Percentiles rank a stretch among this genome's conserved stretches.
Conservation (phyloP, 192 early-diverging fungal genomes). For the Spizellomyces sp. region DNA sequence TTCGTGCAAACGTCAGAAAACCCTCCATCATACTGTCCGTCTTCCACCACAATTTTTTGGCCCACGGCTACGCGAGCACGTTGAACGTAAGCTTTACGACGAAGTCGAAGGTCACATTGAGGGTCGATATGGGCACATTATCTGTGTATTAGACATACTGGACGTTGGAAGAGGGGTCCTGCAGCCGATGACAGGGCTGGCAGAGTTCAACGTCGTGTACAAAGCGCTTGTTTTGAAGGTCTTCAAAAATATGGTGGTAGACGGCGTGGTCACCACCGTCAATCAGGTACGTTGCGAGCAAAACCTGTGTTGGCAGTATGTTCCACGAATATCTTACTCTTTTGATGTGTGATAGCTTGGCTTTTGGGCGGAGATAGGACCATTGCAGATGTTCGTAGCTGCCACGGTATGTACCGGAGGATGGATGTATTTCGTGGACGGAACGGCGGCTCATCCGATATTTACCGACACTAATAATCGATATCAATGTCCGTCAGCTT, state of each 20-base stretch:
- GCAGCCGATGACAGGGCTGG: constrained; percentile 76
- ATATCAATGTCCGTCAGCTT: background rate
- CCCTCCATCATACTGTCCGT: constrained; percentile 88
- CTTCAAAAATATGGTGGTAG: constrained; percentile 95
- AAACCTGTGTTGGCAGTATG: background rate
- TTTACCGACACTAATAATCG: background rate
- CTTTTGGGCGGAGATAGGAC: constrained; percentile 94
- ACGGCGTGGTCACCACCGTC: constrained; percentile 82
- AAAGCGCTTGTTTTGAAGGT: constrained; percentile 97
- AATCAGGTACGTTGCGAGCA: constrained; percentile 66
- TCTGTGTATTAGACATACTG: constrained; percentile 76
- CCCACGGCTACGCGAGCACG: constrained; percentile 62
- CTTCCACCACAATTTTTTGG: constrained; percentile 94
- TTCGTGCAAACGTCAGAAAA: constrained; percentile 50
- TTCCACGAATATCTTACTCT: background rate
- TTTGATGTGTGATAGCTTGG: constrained; percentile 64
- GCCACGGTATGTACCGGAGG: constrained; percentile 9
- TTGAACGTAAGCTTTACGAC: constrained; percentile 81
- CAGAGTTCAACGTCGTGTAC: constrained; percentile 91
- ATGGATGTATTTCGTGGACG: no score
- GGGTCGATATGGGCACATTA: constrained; percentile 92
- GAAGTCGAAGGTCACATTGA: constrained; percentile 96
- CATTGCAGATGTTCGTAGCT: constrained; percentile 39
- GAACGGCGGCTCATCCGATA: no score
- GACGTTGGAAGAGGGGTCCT: constrained; percentile 76